phyloP scores from a whole-genome alignment of 805 yeast species.

The Wickerhamiella occidentalis region DNA sequence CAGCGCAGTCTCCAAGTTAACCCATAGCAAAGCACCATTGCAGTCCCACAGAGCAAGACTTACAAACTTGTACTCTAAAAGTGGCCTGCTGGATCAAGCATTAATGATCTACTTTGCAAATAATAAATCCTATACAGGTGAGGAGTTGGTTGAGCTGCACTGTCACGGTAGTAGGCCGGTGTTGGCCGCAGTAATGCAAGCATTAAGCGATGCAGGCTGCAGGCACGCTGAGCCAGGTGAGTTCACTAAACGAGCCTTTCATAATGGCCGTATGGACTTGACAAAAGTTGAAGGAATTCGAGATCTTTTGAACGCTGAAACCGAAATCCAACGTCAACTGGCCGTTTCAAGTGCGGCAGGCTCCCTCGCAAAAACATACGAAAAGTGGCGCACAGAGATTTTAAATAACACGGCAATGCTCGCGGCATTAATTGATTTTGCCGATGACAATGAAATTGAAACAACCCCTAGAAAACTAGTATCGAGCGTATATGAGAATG shows the following conservation, averaged over 20 bases:
- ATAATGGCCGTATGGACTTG: slow-evolving; percentile 70
- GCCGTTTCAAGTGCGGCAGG: slow-evolving; percentile 69
- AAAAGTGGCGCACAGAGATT: slow-evolving; percentile 54
- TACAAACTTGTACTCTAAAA: slow-evolving; percentile 37
- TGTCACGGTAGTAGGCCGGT: slow-evolving; percentile 91
- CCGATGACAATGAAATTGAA: slow-evolving; percentile 81
- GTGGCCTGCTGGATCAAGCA: slow-evolving; percentile 58
- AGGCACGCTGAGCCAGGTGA: slow-evolving; percentile 90
- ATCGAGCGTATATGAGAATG: background rate
- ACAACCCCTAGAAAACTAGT: background rate
- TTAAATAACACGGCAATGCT: slow-evolving; percentile 58
- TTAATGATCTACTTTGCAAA: slow-evolving; percentile 52
- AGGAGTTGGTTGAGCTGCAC: slow-evolving; percentile 80
- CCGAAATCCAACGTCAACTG: slow-evolving; percentile 72
- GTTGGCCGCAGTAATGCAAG: slow-evolving; percentile 49
- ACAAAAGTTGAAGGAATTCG: slow-evolving; percentile 86
- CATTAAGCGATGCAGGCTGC: slow-evolving; percentile 39
- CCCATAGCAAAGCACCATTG: slow-evolving; percentile 27
- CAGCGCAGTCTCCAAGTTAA: slow-evolving; percentile 14
- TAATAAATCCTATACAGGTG: slow-evolving; percentile 85
- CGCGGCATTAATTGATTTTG: slow-evolving; percentile 86
- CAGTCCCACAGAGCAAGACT: slow-evolving; percentile 45
- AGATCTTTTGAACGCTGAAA: slow-evolving; percentile 84
- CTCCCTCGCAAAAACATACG: slow-evolving; percentile 41
- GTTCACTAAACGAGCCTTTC: slow-evolving; percentile 75